Base-by-base conservation (phyloP, 1,284 basidiomycete genomes). In the Serendipita sp. region DNA sequence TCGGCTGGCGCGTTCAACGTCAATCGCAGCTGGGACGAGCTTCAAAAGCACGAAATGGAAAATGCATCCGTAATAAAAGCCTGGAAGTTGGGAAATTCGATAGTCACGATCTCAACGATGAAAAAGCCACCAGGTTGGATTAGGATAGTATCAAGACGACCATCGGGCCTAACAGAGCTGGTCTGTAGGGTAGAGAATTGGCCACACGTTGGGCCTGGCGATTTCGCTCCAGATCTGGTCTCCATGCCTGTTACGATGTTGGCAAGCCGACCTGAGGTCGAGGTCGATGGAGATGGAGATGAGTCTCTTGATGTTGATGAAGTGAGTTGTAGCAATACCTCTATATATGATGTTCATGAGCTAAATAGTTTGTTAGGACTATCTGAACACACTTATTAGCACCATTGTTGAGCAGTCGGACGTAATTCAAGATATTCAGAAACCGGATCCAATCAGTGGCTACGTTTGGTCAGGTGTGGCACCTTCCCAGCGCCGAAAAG, bases 131-230 rank as follows among this genome's bases (percentile, higher is more conserved):
- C 83, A 1, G 93, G 93, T 2, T 98, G 95, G 95, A 81, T 94
- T 29, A 92, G 95, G 70, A 83, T 98, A 4, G 74, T 87, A 42
- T 87, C 89, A 0, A 82, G 93, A 5, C 81, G 96, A 17, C 87
- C 96, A 0, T 97, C 94, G 0, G 96, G 96, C 3, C 86, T 87
- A 64, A 90, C 91, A 0, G 72, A 74, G 32, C 85, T 98, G 70
- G 75, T 97, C n/a, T 91, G 89, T 71, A 85, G 90, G 69, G 73
- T 94, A 38, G 94, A 98, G 72, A 98, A 99, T 71, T 82, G 91
- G 0, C 90, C 91, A 0, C 78, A 92, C 72, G 83, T 92, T 2
- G 84, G 85, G 0, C 78, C 88, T 1, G 92, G 91, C 0, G 90
- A 93, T 69, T 85, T 87, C 2, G 80, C 87, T 67, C 88, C 89